Evolutionary conservation across 1,139 yeast species (phyloP), one percentile per base, ranked within the genome.

Genomic region (Pichia sp.): DNA sequence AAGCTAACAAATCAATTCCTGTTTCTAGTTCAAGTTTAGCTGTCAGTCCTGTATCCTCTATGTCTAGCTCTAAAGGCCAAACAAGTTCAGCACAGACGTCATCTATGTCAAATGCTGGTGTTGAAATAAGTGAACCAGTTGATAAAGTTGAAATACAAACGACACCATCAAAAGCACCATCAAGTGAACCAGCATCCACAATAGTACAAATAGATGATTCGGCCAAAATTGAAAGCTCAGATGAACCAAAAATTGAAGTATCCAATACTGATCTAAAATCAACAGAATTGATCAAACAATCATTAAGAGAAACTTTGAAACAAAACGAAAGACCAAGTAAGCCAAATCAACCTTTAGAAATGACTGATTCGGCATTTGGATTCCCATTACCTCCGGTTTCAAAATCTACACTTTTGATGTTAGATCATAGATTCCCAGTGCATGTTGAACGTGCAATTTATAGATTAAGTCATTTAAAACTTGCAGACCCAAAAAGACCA

Each of bases 401-500:
- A 0, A 77, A 74, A 40, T 81, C 90, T 0, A 84, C 92, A 0
- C 71, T 85, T 47, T 76, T 84, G 30, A 85, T 85, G 95, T 72
- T 84, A 56, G 90, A 84, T 63, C 82, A 83, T 61, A 72, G 98
- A 55, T 86, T 87, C 64, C 97, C 97, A 0, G 82, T 92, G 42
- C 96, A 90, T 64, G 95, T 92, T 42, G 98, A 94, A 66, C 75
- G 98, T 41, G 97, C 98, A 1, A 86, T 94, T 48, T 92, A 92
- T 65, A 72, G 98, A 50, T 73, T 94, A 52, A 85, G 96, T 40
- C 98, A 92, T 66, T 70, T 92, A 63, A 92, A 92, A 65, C 73
- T 92, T 56, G 96, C 97, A 38, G 95, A 94, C 62, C 94, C 97
- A 1, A 85, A 88, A 61, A 72, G 97, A 49, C 95, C 95, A 20